phyloP scores from a whole-genome alignment of 495 filamentous ascomycete genomes.

The Chaetomium tenue region DNA sequence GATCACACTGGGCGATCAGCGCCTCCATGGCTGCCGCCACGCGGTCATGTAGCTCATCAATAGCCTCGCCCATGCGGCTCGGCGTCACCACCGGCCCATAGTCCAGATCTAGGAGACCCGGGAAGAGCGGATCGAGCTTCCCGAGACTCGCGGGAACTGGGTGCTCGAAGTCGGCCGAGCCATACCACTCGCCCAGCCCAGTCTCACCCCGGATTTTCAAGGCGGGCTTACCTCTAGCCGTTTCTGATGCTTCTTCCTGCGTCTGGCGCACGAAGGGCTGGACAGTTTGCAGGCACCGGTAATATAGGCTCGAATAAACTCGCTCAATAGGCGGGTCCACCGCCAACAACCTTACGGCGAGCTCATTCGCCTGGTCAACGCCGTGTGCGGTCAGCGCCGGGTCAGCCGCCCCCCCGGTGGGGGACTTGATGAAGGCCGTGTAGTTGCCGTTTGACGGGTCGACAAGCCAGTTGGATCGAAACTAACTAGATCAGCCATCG shows the following conservation, averaged over 20 bases:
- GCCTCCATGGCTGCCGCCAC: conserved; percentile 64
- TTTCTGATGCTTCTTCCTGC: conserved; percentile 24
- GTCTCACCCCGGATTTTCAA: conserved; percentile 63
- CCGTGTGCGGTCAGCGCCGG: conserved; percentile 85
- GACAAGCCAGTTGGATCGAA: conserved; percentile 84
- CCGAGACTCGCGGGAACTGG: conserved; percentile 65
- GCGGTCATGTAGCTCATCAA: conserved; percentile 76
- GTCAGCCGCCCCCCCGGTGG: conserved; percentile 82
- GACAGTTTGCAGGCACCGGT: conserved; percentile 89
- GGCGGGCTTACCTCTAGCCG: neutral
- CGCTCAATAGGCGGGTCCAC: conserved; percentile 66
- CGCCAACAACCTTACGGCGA: conserved; percentile 61
- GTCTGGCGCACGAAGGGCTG: conserved; percentile 62
- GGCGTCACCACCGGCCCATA: conserved; percentile 64
- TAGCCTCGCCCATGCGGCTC: conserved; percentile 67
- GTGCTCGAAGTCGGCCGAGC: conserved; percentile 74
- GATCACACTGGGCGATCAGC: conserved; percentile 71
- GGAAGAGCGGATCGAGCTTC: conserved; percentile 64
- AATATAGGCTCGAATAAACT: conserved; percentile 85
- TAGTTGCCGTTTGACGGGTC: conserved; percentile 76
- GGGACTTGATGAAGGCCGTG: conserved; percentile 62
- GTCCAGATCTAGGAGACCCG: conserved; percentile 49
- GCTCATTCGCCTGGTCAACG: conserved; percentile 76
- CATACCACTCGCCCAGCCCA: conserved; percentile 91
- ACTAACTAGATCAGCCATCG: conserved; percentile 50